A percentile compares a stretch with the other conserved stretches of the same genome.
Evolutionary conservation across 345 rosid species (phyloP).

Genomic region (Theobroma cacao): DNA sequence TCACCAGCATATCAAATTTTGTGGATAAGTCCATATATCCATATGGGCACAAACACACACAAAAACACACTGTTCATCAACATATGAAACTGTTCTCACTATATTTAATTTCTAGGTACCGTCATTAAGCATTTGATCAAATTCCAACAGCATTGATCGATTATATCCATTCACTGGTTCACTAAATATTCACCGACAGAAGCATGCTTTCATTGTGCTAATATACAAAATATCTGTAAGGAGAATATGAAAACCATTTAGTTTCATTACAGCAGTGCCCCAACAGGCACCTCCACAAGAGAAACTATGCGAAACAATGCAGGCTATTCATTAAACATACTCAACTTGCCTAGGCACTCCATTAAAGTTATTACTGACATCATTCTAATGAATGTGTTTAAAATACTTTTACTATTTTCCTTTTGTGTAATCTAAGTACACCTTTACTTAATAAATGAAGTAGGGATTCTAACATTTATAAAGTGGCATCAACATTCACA

Average conservation of each 20-base stretch:
- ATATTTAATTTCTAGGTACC: neutral
- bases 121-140: neutral
- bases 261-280: neutral
- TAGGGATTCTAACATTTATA: neutral
- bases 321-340: neutral
- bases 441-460: neutral
- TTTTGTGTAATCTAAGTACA: neutral
- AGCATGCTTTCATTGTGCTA: neutral
- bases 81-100: neutral
- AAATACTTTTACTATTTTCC: neutral
- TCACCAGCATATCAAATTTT: neutral
- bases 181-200: neutral
- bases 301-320: neutral
- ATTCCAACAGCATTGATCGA: neutral
- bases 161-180: neutral
- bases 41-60: neutral
- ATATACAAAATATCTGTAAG: neutral
- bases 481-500: neutral
- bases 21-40: neutral
- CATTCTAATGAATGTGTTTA: neutral
- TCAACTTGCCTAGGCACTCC: neutral
- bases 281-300: neutral
- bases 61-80: neutral
- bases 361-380: neutral
- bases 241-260: neutral